Evolutionary conservation across 176 grass and related monocot genomes (phyloP).

Genomic region (Eragrostis curvula): DNA sequence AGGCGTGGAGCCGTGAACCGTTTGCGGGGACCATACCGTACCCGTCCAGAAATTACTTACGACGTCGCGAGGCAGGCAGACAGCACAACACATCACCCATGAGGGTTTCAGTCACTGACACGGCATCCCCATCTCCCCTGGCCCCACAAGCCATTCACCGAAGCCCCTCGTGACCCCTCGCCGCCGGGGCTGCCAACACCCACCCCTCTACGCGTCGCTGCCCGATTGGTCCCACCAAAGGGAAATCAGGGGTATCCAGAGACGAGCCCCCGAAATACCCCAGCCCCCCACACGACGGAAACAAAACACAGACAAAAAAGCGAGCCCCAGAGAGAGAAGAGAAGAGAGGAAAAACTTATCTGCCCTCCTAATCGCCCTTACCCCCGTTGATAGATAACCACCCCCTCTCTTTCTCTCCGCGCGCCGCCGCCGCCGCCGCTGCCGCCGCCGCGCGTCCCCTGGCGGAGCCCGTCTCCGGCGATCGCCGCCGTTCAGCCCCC

Average conservation of each 20-base stretch:
- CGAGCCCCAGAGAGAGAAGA: constrained; percentile 14
- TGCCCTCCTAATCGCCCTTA: constrained; percentile 57
- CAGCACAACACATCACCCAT: not conserved
- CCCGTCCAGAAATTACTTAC: too few species aligned
- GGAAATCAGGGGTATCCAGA: constrained; percentile 40
- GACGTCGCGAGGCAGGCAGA: too few species aligned
- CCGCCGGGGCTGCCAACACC: not conserved
- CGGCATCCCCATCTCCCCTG: not conserved
- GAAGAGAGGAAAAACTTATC: constrained; percentile 57
- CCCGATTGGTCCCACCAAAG: constrained; percentile 31
- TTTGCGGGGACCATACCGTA: too few species aligned
- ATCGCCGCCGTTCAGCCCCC: constrained; percentile 37
- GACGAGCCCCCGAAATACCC: constrained; percentile 23
- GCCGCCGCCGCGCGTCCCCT: not conserved
- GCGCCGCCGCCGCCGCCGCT: constrained; percentile 58
- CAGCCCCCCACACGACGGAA: not conserved
- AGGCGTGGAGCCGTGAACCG: too few species aligned
- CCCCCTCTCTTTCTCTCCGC: constrained; percentile 15
- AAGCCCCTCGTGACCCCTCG: not conserved
- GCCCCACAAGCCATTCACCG: not conserved
- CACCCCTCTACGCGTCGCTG: constrained; percentile 36
- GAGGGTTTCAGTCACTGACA: not conserved
- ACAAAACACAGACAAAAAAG: constrained; percentile 38
- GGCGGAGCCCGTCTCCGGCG: constrained; percentile 45
- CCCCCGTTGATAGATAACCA: constrained; percentile 60